These are phyloP conservation scores for Fusarium caatingaense DNA, from an alignment of 2,329 filamentous ascomycete genomes.

Conservation along the genomic window DNA sequence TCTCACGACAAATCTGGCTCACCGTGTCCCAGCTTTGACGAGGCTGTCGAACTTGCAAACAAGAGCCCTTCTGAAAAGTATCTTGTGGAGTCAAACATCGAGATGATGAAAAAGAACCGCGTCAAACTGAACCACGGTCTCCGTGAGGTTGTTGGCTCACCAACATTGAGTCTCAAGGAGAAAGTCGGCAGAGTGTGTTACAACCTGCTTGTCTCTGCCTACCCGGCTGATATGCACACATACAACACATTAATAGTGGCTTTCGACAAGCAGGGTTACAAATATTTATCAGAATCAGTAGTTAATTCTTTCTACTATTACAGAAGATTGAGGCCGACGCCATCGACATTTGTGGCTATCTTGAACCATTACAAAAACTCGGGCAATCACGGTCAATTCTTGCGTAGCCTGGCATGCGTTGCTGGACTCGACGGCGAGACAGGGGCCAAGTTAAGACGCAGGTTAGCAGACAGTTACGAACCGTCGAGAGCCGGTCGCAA, in stretches of 20 bases:
- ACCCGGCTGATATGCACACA: slow-evolving; percentile 73
- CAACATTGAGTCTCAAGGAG: slow-evolving; percentile 47
- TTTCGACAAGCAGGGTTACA: slow-evolving; percentile 65
- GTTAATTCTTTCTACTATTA: slow-evolving; percentile 62
- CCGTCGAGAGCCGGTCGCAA: slow-evolving; percentile 43
- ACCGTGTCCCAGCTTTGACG: slow-evolving; percentile 46
- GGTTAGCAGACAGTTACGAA: slow-evolving; percentile 47
- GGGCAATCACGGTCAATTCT: slow-evolving; percentile 56
- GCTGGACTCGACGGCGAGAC: slow-evolving; percentile 55
- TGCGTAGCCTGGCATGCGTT: slow-evolving; percentile 59
- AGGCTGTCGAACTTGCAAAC: slow-evolving; percentile 44
- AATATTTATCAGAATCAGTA: slow-evolving; percentile 64
- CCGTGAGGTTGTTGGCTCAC: slow-evolving; percentile 45
- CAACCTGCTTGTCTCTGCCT: slow-evolving; percentile 72
- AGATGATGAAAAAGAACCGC: slow-evolving; percentile 43
- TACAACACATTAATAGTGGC: slow-evolving; percentile 78
- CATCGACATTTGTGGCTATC: slow-evolving; percentile 61
- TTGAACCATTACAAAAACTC: slow-evolving; percentile 62
- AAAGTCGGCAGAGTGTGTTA: slow-evolving; percentile 63
- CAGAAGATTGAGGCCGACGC: slow-evolving; percentile 59
- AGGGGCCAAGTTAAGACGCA: slow-evolving; percentile 55
- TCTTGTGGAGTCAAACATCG: slow-evolving; percentile 47
- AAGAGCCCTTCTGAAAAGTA: slow-evolving; percentile 36
- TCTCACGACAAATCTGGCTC: slow-evolving; percentile 36
- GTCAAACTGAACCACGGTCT: slow-evolving; percentile 47